Conservation (phyloP, 768 basidiomycete species). For the Xerocomus spinulosus region DNA sequence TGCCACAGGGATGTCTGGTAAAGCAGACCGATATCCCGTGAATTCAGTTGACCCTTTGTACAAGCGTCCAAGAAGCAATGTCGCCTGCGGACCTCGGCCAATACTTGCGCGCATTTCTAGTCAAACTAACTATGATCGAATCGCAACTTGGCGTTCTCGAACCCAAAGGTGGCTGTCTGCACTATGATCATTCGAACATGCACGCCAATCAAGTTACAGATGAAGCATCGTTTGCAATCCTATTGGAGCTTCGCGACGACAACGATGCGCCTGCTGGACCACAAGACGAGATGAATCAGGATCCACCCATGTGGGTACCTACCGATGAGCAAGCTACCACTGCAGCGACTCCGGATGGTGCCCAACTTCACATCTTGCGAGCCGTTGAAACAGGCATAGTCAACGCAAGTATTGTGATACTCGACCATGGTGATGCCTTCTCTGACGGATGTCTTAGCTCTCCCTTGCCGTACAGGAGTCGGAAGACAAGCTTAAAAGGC, state of each 20-base stretch:
- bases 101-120: conserved; percentile 77
- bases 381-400: conserved; percentile 83
- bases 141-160: conserved; percentile 59
- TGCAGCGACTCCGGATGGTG: conserved; percentile 53
- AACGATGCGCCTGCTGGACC: conserved; percentile 47
- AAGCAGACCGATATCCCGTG: conserved; percentile 1
- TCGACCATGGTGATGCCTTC: not conserved
- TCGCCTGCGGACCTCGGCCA: conserved; percentile 57
- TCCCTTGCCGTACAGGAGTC: conserved; percentile 80
- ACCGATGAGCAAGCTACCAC: conserved; percentile 69
- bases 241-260: conserved; percentile 76
- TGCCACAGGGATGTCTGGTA: conserved; percentile 71
- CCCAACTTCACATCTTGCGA: conserved; percentile 70
- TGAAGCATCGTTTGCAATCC: conserved; percentile 73
- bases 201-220: conserved; percentile 34
- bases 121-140: conserved; percentile 77
- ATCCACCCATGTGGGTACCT: conserved; percentile 78
- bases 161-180: conserved; percentile 41
- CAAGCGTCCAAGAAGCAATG: conserved; percentile 70
- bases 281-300: conserved; percentile 43
- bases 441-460: conserved; percentile 40
- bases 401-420: conserved; percentile 45
- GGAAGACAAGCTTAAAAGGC: conserved; percentile 51
- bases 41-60: conserved; percentile 2
- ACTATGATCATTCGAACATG: not conserved